These are phyloP conservation scores for Metschnikowia cubensis DNA, from an alignment of 805 yeast species.

Conservation along the genomic window DNA sequence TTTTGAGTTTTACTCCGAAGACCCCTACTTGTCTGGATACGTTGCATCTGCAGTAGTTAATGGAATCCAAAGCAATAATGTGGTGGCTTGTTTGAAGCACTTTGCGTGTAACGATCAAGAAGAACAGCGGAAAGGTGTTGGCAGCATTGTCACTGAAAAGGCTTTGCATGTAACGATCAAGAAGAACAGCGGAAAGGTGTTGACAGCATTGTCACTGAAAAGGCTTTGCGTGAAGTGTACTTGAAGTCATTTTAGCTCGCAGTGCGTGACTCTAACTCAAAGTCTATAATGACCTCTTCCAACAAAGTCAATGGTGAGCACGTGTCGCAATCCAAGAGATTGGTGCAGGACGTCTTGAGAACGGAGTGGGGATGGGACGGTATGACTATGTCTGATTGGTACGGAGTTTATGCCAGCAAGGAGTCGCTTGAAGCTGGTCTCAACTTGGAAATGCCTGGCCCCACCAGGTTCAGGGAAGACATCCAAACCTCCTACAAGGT, in stretches of 20 bases:
- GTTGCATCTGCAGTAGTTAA: slow-evolving; percentile 46
- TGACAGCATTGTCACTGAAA: slow-evolving; percentile 48
- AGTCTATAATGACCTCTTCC: slow-evolving; percentile 58
- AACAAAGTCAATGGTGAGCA: slow-evolving; percentile 62
- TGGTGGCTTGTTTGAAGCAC: slow-evolving; percentile 59
- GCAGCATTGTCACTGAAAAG: too few species aligned
- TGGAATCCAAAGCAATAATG: slow-evolving; percentile 50
- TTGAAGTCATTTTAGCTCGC: slow-evolving; percentile 62
- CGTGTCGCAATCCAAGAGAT: slow-evolving; percentile 42
- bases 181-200: slow-evolving; percentile 33
- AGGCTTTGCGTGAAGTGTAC: slow-evolving; percentile 65
- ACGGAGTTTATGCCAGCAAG: slow-evolving; percentile 48
- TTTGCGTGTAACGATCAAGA: slow-evolving; percentile 62
- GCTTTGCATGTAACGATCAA: slow-evolving; percentile 58
- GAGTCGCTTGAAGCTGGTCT: slow-evolving; percentile 52
- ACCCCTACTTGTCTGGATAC: slow-evolving; percentile 47
- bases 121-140: slow-evolving; percentile 28
- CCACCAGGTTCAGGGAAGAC: slow-evolving; percentile 44
- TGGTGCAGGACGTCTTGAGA: slow-evolving; percentile 46
- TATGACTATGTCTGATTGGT: slow-evolving; percentile 61
- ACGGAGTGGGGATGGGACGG: slow-evolving; percentile 59
- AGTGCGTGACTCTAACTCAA: slow-evolving; percentile 48
- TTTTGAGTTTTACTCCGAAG: slow-evolving; percentile 61
- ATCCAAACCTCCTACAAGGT: slow-evolving; percentile 41
- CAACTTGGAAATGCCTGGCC: slow-evolving; percentile 68